Evolutionary conservation across 73 alveolate species (phyloP).

Genomic region (Stentor roeselii): DNA sequence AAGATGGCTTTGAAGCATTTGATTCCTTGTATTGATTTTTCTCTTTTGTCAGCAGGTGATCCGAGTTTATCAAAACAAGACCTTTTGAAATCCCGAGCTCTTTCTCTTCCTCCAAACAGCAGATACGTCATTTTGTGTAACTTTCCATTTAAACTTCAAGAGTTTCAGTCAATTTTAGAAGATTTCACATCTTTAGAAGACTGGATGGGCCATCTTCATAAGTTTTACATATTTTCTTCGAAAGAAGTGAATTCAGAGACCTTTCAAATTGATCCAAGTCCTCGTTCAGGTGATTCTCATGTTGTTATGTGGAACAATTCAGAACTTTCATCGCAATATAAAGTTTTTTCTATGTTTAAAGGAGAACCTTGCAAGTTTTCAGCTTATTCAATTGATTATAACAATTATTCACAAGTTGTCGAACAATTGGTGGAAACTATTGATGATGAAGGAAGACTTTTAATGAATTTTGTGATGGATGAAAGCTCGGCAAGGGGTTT

Average conservation of each 20-base stretch:
- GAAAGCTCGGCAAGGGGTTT: neutral
- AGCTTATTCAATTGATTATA: neutral
- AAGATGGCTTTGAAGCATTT: neutral
- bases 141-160: neutral
- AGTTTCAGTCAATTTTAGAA: neutral
- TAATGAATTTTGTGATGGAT: neutral
- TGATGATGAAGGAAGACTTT: neutral
- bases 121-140: neutral
- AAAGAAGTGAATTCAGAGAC: neutral
- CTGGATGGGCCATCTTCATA: neutral
- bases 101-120: neutral
- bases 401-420: neutral
- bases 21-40: neutral
- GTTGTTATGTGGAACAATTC: constrained; percentile 10
- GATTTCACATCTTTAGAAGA: neutral
- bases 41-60: neutral
- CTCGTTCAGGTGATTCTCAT: neutral
- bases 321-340: neutral
- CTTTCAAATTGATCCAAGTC: neutral
- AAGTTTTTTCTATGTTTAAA: neutral
- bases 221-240: neutral
- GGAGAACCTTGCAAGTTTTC: neutral
- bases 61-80: too few relatives aligned
- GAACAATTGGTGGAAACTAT: neutral
- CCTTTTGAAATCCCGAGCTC: neutral